A percentile compares a stretch with the other conserved stretches of the same genome.
Evolutionary conservation across 2,329 filamentous ascomycete genomes (phyloP).

Genomic region (Ramularia endophylla): DNA sequence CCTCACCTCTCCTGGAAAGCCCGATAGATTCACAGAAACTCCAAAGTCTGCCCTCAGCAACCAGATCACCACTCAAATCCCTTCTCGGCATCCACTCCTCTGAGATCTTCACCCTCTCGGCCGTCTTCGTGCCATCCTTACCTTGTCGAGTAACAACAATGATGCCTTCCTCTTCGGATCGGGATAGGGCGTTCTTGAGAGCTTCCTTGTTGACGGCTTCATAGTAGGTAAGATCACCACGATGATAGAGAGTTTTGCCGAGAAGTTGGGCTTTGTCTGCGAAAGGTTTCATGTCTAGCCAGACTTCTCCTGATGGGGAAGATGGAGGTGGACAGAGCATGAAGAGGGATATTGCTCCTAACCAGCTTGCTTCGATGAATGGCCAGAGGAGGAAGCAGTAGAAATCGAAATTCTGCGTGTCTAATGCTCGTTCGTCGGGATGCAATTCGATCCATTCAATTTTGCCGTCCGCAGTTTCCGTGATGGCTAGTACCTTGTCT

Average conservation of each 20-base stretch:
- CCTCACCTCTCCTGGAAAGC: slow-evolving; percentile 62
- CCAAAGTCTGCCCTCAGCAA: slow-evolving; percentile 75
- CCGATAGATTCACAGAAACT: slow-evolving; percentile 87
- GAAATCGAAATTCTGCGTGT: slow-evolving; percentile 94
- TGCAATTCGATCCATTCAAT: slow-evolving; percentile 69
- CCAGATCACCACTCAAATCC: slow-evolving; percentile 56
- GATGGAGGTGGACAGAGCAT: slow-evolving; percentile 67
- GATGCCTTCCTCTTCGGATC: slow-evolving; percentile 88
- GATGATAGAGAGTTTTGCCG: slow-evolving; percentile 94
- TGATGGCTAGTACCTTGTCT: slow-evolving; percentile 69
- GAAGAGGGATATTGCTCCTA: slow-evolving; percentile 81
- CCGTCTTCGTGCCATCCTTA: slow-evolving; percentile 48
- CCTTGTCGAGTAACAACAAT: slow-evolving; percentile 61
- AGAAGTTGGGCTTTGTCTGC: slow-evolving; percentile 72
- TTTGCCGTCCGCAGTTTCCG: slow-evolving; percentile 34
- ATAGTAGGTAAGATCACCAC: slow-evolving; percentile 94
- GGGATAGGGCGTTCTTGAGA: slow-evolving; percentile 82
- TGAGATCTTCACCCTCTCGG: slow-evolving; percentile 60
- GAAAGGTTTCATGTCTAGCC: slow-evolving; percentile 49
- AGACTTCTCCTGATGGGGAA: slow-evolving; percentile 47
- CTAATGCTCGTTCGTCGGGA: slow-evolving; percentile 66
- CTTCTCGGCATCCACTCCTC: slow-evolving; percentile 52
- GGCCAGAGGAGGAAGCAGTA: slow-evolving; percentile 99
- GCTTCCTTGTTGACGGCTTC: slow-evolving; percentile 99
- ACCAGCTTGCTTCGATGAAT: slow-evolving; percentile 91